Evolutionary conservation across 108 stramenopile genomes (phyloP).

Genomic region (Phaeodactylum tricornutum): DNA sequence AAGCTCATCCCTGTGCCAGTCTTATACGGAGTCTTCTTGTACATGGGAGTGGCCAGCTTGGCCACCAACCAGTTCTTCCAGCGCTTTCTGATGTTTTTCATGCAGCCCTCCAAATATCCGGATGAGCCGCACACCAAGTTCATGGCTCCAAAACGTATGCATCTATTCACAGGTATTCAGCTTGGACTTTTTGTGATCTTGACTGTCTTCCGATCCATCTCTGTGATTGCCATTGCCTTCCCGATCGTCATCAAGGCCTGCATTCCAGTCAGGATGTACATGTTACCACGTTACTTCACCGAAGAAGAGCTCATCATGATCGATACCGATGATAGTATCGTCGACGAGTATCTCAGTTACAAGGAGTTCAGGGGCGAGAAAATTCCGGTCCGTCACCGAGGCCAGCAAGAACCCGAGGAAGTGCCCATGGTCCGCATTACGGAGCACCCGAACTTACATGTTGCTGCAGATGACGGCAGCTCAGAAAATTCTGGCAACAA

Average conservation of each 20-base stretch:
- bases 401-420: too few species aligned
- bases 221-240: constrained; percentile 32
- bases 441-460: too few species aligned
- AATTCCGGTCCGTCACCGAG: too few species aligned
- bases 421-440: too few species aligned
- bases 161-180: constrained; percentile 30
- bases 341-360: too few species aligned
- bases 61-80: constrained; percentile 31
- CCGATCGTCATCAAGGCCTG: constrained; percentile 35
- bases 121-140: constrained; percentile 17
- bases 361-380: too few species aligned
- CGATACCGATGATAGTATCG: constrained; percentile 24
- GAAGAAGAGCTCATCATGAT: constrained; percentile 29
- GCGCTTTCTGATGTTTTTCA: constrained; percentile 39
- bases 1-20: too few species aligned
- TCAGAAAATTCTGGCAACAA: too few species aligned
- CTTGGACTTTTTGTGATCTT: constrained; percentile 20
- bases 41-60: constrained; percentile 31
- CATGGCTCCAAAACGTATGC: constrained; percentile 19
- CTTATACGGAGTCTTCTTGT: constrained; percentile 25
- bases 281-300: constrained; percentile 31
- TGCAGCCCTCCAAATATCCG: constrained; percentile 25
- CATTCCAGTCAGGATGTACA: constrained; percentile 30
- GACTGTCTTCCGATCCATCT: constrained; percentile 23
- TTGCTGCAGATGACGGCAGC: too few species aligned